Evolutionary conservation across 2,329 filamentous ascomycete genomes (phyloP).

Genomic region (Fonsecaea pedrosoi): DNA sequence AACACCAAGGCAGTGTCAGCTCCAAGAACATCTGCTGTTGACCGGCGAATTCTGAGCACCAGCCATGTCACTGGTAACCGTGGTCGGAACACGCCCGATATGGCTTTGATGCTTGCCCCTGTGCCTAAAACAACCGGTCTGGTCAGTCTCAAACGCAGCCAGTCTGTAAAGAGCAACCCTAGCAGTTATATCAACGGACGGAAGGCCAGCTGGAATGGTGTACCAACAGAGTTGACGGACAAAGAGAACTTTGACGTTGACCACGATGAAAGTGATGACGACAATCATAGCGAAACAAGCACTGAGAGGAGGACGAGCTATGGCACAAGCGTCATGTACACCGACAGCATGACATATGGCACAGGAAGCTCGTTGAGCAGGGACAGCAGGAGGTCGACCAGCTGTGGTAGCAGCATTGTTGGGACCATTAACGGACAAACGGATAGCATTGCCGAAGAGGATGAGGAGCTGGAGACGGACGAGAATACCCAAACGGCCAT

Average conservation of each 20-base stretch:
- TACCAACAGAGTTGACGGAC: slow-evolving; percentile 47
- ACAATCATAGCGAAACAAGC: slow-evolving; percentile 58
- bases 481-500: slow-evolving; percentile 31
- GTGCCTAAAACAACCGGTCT: slow-evolving; percentile 46
- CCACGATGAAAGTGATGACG: slow-evolving; percentile 48
- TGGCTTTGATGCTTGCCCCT: slow-evolving; percentile 42
- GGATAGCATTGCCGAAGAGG: slow-evolving; percentile 41
- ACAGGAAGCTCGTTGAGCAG: slow-evolving; percentile 50
- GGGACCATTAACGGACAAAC: slow-evolving; percentile 44
- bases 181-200: slow-evolving; percentile 58
- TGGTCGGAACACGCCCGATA: slow-evolving; percentile 52
- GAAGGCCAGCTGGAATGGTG: slow-evolving; percentile 73
- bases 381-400: slow-evolving; percentile 42
- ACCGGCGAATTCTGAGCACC: slow-evolving; percentile 84
- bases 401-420: slow-evolving; percentile 50
- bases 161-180: slow-evolving; percentile 73
- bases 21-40: slow-evolving; percentile 54
- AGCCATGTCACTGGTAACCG: slow-evolving; percentile 85
- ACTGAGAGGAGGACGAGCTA: slow-evolving; percentile 55
- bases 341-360: slow-evolving; percentile 51
- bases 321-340: slow-evolving; percentile 43
- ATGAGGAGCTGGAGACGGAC: slow-evolving; percentile 42
- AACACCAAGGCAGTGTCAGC: slow-evolving; percentile 52
- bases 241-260: slow-evolving; percentile 73
- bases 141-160: slow-evolving; percentile 74